A percentile compares a stretch with the other conserved stretches of the same genome.
Conservation (phyloP, 1,284 basidiomycete genomes). For the Moesziomyces aphidis region DNA sequence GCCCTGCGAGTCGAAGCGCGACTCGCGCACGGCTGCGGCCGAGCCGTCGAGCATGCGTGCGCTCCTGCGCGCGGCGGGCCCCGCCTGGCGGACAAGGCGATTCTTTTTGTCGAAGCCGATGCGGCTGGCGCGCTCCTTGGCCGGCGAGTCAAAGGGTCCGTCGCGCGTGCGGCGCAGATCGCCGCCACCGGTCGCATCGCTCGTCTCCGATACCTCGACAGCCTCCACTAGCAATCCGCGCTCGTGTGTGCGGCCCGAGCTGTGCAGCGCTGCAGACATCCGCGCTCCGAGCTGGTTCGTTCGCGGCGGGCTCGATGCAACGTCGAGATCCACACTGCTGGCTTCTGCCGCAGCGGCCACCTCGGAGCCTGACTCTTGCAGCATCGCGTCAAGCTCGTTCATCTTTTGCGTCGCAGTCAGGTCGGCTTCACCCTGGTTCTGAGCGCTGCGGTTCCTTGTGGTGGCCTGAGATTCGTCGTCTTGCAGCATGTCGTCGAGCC, state of each 20-base stretch:
- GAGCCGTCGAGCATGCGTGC: constrained; percentile 32
- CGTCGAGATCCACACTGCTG: constrained; percentile 24
- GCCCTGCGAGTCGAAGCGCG: constrained; percentile 47
- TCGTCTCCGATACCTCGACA: constrained; percentile 15
- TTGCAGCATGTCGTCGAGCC: constrained; percentile 42
- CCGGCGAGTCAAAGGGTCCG: constrained; percentile 36
- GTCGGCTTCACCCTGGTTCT: not conserved
- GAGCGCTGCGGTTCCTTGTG: not conserved
- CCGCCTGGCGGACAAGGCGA: constrained; percentile 22
- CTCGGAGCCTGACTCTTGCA: constrained; percentile 12
- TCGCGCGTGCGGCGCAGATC: constrained; percentile 15
- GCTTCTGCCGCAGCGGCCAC: not conserved
- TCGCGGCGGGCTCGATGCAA: constrained; percentile 43
- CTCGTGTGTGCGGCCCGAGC: constrained; percentile 13
- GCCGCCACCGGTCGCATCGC: constrained; percentile 5
- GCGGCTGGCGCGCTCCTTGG: constrained; percentile 35
- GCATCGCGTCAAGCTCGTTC: constrained; percentile 29
- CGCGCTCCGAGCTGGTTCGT: constrained; percentile 10
- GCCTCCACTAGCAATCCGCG: not conserved
- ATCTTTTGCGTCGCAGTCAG: constrained; percentile 33
- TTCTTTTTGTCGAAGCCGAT: constrained; percentile 46
- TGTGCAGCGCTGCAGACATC: constrained; percentile 27
- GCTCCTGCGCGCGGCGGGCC: constrained; percentile 2
- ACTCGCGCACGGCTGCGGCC: constrained; percentile 31
- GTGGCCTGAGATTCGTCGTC: constrained; percentile 14